phyloP scores from a whole-genome alignment of 164 flowering plant genomes.

The Cinnamomum chago region DNA sequence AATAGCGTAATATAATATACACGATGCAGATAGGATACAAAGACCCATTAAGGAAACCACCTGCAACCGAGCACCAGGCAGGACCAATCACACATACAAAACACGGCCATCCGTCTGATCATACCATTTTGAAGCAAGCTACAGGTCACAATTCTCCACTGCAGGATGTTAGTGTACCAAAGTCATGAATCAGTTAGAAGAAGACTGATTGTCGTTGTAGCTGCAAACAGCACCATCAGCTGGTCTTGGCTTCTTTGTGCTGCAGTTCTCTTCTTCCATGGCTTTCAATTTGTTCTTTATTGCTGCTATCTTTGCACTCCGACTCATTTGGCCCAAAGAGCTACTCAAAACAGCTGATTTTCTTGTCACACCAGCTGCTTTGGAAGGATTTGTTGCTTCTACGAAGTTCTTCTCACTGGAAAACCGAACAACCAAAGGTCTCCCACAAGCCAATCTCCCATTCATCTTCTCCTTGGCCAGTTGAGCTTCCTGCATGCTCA shows the following conservation, averaged over 20 bases:
- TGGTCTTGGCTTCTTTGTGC: conserved; percentile 55
- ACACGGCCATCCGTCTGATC: background rate
- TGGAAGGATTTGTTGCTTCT: conserved; percentile 34
- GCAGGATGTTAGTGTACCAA: background rate
- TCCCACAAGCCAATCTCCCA: conserved; percentile 76
- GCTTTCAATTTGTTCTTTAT: conserved; percentile 79
- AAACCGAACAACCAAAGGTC: conserved; percentile 77
- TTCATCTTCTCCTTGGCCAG: conserved; percentile 88
- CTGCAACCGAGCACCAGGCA: background rate
- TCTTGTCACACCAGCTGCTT: conserved; percentile 24
- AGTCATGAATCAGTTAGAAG: background rate
- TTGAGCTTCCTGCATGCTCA: conserved; percentile 93
- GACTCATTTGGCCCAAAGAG: conserved; percentile 45
- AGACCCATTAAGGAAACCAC: no score
- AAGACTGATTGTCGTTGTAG: background rate
- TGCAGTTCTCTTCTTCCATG: conserved; percentile 56
- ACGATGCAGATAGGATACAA: no score
- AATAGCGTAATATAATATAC: no score
- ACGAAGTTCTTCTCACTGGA: conserved; percentile 59
- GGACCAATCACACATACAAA: background rate
- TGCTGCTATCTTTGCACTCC: conserved; percentile 75
- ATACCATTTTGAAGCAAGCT: background rate
- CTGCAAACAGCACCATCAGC: conserved; percentile 3
- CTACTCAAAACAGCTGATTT: conserved; percentile 31
- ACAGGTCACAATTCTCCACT: background rate